A percentile compares a stretch with the other conserved stretches of the same genome.
These are phyloP conservation scores for Rhododendron vialii DNA, from an alignment of 148 eudicot genomes.

Conservation along the genomic window DNA sequence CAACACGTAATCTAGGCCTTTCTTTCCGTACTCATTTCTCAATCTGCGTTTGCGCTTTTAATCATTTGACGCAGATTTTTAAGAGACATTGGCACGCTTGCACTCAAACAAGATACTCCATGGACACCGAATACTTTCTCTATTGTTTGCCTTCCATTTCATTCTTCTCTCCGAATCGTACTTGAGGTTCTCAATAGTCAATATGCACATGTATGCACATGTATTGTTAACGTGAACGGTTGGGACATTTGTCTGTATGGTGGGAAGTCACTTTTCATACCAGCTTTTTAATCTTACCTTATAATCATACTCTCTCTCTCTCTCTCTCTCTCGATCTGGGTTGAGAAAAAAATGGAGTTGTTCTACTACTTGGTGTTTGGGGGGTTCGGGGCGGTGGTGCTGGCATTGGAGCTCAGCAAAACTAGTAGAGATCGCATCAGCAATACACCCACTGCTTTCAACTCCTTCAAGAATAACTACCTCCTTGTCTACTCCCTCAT, in stretches of 20 bases:
- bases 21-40: too few species aligned
- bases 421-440: conserved; percentile 63
- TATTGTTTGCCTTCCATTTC: too few species aligned
- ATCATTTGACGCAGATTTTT: too few species aligned
- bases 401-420: conserved; percentile 64
- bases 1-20: too few species aligned
- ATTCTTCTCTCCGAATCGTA: too few species aligned
- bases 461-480: conserved; percentile 74
- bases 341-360: conserved; percentile 47
- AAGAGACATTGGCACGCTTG: too few species aligned
- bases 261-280: neutral
- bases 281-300: neutral
- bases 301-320: neutral
- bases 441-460: conserved; percentile 54
- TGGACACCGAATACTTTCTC: too few species aligned
- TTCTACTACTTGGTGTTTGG: conserved; percentile 74
- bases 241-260: neutral
- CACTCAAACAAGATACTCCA: too few species aligned
- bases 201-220: too few species aligned
- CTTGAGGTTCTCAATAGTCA: too few species aligned
- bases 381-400: conserved; percentile 44
- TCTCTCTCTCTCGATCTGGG: neutral
- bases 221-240: neutral
- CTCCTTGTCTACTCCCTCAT: conserved; percentile 78
- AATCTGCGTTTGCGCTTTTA: too few species aligned